Conservation (phyloP, 495 filamentous ascomycete species). For the Tuber borchii region DNA sequence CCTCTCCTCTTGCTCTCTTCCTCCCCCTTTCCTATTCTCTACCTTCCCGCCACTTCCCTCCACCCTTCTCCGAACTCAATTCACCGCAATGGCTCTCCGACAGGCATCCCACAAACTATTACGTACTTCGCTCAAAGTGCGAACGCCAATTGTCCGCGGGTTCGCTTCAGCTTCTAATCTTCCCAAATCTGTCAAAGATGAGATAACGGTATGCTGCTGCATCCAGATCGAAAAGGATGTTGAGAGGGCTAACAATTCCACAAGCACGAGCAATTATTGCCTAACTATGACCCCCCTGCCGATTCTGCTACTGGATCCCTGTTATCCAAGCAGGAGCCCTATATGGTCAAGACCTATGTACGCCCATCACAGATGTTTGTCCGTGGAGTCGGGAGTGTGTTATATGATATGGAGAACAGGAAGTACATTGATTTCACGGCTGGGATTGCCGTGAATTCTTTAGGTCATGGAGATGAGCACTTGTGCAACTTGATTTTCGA, state of each 20-base stretch:
- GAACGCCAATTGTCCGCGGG: conserved; percentile 3
- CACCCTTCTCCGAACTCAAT: not conserved
- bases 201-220: conserved; percentile 11
- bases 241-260: conserved; percentile 2
- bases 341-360: conserved; percentile 92
- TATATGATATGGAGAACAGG: conserved; percentile 84
- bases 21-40: conserved; percentile 1
- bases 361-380: conserved; percentile 86
- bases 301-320: conserved; percentile 73
- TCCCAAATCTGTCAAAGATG: conserved; percentile 16
- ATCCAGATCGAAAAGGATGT: not conserved
- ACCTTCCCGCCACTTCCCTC: not conserved
- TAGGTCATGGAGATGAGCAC: conserved; percentile 80
- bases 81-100: conserved; percentile 19
- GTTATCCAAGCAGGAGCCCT: conserved; percentile 64
- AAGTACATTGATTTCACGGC: conserved; percentile 90
- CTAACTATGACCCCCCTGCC: conserved; percentile 68
- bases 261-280: conserved; percentile 59
- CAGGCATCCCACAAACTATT: conserved; percentile 6
- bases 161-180: conserved; percentile 12
- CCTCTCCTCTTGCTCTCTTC: conserved; percentile 1
- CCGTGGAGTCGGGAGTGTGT: conserved; percentile 73
- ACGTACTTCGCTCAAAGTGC: conserved; percentile 15
- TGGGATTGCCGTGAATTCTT: conserved; percentile 88
- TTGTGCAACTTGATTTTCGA: conserved; percentile 59